Base-by-base conservation (phyloP, 164 flowering plant genomes). In the Macadamia tetraphylla region DNA sequence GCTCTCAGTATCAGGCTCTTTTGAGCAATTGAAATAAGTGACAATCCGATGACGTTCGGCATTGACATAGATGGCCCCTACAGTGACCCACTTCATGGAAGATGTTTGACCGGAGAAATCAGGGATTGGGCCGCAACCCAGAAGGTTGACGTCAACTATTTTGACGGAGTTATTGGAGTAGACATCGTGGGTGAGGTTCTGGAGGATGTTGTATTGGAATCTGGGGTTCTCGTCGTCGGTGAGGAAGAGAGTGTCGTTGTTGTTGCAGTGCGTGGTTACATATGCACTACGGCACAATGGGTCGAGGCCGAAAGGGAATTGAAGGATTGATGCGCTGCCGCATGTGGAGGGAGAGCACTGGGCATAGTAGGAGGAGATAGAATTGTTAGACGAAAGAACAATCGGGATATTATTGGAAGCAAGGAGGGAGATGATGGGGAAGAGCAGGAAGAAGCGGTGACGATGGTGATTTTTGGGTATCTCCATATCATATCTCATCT, bases 21-120 rank as follows among this genome's bases (percentile, higher is more conserved):
- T 42, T 9, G 57, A 23, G 57, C 67, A 64, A 29, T 64, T 49
- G 67, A 64, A 64, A 56, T 48, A 64, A n/a, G 67, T 64, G 7
- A 31, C 67, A 8, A 15, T 23, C 67, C 40, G 40, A 5, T 5
- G 29, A 29, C 48, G 49, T 9, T 9, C 52, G 5, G 30, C 9
- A 35, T 3, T 44, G 18, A 48, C 1, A 2, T 11, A 3, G 35
- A 64, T 29, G 57, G 9, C 10, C 67, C 67, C 67, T 11, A 6
- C 17, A 2, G 29, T 9, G 9, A 48, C 6, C 67, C 67, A 64
- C 29, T 31, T 64, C 56, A 31, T 17, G 29, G 40, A 14, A 10
- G 49, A 2, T 18, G 57, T 35, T 35, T 35, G 40, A 5, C 40
- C 40, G 5, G 40, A 35, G 40, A 35, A 35, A 35, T 35, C 40